Conservation (phyloP, 2,329 filamentous ascomycete species). For the Akanthomyces dipterigenus region DNA sequence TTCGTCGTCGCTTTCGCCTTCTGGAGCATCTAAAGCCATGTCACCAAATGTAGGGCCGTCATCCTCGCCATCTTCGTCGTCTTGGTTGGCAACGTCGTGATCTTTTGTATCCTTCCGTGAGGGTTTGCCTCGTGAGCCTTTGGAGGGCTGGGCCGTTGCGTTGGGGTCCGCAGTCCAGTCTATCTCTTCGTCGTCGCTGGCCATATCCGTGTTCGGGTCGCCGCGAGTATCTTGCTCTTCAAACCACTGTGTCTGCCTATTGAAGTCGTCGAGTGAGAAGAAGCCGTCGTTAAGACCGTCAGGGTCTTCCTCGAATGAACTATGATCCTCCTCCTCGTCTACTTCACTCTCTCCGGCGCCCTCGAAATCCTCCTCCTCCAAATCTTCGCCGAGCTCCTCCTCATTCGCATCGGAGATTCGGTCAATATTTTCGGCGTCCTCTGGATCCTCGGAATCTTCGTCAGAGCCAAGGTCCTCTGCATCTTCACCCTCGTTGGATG, state of each 20-base stretch:
- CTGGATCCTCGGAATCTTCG: constrained; percentile 25
- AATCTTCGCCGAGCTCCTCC: constrained; percentile 29
- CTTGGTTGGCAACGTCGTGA: constrained; percentile 37
- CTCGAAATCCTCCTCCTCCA: constrained; percentile 40
- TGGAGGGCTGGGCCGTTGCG: constrained; percentile 25
- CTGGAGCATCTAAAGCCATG: constrained; percentile 64
- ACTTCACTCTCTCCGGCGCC: constrained; percentile 39
- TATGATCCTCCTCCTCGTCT: constrained; percentile 41
- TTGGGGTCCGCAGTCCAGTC: constrained; percentile 82
- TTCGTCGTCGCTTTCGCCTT: constrained; percentile 62
- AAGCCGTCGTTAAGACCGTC: constrained; percentile 94
- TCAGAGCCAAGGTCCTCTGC: constrained; percentile 24
- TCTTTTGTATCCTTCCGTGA: constrained; percentile 22
- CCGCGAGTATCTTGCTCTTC: constrained; percentile 78
- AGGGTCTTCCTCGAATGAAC: constrained; percentile 62
- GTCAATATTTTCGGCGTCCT: constrained; percentile 26
- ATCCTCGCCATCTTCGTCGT: constrained; percentile 60
- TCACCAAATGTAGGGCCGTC: constrained; percentile 75
- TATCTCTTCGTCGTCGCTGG: constrained; percentile 77
- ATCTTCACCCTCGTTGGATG: constrained; percentile 27
- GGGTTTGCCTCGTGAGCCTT: constrained; percentile 15
- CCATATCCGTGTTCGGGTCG: constrained; percentile 65
- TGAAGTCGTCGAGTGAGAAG: constrained; percentile 97
- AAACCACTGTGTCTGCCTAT: constrained; percentile 82
- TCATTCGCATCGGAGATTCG: constrained; percentile 20